Percentiles rank a stretch among this genome's conserved stretches.
Conservation (phyloP, 202 grass and related monocot species). For the Panicum hallii region DNA sequence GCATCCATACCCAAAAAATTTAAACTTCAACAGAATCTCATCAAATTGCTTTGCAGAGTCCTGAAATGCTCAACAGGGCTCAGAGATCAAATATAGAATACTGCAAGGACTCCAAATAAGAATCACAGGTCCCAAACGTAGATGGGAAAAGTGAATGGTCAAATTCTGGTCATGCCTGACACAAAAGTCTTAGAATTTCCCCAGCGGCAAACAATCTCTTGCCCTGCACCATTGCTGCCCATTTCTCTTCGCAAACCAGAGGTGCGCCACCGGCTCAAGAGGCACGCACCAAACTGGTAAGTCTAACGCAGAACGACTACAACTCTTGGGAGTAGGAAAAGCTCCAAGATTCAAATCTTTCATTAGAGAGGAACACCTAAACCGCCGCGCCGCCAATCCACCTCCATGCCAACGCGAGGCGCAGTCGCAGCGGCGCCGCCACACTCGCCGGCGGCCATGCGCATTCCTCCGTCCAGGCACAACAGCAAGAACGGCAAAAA, state of each 20-base stretch:
- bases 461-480: not conserved
- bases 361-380: not conserved
- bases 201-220: not conserved
- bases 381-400: not conserved
- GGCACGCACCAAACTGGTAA: not conserved
- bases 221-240: not conserved
- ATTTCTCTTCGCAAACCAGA: not conserved
- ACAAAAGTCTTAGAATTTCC: not conserved
- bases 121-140: not conserved
- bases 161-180: conserved; percentile 3
- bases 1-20: not conserved
- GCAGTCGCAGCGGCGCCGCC: not conserved
- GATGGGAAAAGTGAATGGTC: not conserved
- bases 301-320: not conserved
- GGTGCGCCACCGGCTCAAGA: not conserved
- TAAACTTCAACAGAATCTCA: not conserved
- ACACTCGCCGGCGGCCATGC: not conserved
- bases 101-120: not conserved
- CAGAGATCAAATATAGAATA: not conserved
- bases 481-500: not conserved
- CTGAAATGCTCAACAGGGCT: conserved; percentile 15
- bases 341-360: conserved; percentile 16
- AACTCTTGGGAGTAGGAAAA: not conserved
- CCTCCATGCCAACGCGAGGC: not conserved
- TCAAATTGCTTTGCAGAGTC: not conserved